These are phyloP conservation scores for Phytophthora ramorum DNA, from an alignment of 352 stramenopile species.

Conservation along the genomic window DNA sequence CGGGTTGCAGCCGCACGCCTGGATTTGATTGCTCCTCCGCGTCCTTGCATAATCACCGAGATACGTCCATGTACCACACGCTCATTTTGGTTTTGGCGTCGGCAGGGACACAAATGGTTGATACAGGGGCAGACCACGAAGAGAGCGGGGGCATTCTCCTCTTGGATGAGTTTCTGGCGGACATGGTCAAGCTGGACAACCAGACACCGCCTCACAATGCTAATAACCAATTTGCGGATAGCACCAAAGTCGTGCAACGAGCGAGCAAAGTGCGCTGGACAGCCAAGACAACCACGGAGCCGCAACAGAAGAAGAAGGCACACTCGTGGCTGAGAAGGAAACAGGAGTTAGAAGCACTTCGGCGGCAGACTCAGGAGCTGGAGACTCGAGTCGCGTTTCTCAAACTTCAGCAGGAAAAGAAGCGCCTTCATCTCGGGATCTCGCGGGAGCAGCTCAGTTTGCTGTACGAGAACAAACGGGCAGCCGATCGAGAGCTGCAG, in stretches of 20 bases:
- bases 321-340: constrained; percentile 17
- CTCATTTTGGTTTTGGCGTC: neutral
- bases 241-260: neutral
- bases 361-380: neutral
- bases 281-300: neutral
- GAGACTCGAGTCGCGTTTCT: constrained; percentile 7
- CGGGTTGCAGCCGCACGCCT: neutral
- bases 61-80: neutral
- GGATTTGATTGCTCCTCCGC: neutral
- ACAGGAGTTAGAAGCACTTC: constrained; percentile 1
- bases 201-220: neutral
- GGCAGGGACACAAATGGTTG: neutral
- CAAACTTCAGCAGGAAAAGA: neutral
- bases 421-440: neutral
- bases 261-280: neutral
- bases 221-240: neutral
- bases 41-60: neutral
- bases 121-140: neutral
- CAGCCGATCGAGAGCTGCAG: neutral
- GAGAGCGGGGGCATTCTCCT: neutral
- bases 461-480: neutral
- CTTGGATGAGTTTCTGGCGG: neutral
- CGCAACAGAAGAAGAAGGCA: neutral
- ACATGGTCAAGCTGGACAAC: neutral
- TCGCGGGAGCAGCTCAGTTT: neutral